Evolutionary conservation across 345 rosid species (phyloP).

Genomic region (Linum trigynum): DNA sequence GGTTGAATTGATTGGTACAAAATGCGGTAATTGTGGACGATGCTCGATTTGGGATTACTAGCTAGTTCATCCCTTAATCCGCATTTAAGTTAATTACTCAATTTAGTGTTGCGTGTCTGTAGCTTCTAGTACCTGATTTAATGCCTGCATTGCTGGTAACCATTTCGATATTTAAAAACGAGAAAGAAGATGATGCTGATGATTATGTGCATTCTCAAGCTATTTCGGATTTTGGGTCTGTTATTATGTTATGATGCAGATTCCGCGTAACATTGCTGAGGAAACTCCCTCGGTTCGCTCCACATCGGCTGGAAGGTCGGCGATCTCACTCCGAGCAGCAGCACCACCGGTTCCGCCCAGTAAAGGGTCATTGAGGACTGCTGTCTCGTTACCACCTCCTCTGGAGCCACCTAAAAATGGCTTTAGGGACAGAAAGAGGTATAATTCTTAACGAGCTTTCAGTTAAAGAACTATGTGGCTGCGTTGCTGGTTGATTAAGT

Average conservation of each 20-base stretch:
- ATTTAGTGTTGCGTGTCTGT: neutral
- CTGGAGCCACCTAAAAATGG: slow-evolving; percentile 52
- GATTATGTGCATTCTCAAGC: too few species aligned
- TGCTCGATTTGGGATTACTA: too few species aligned
- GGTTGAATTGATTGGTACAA: too few species aligned
- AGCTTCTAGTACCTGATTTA: neutral
- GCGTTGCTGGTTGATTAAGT: neutral
- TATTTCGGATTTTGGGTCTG: neutral
- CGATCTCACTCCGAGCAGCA: slow-evolving; percentile 40
- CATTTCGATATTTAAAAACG: neutral
- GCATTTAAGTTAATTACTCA: too few species aligned
- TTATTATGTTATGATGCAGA: slow-evolving; percentile 22
- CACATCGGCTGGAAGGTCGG: slow-evolving; percentile 48
- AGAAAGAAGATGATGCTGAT: too few species aligned
- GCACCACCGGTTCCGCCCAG: slow-evolving; percentile 43
- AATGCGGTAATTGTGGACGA: neutral
- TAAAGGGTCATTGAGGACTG: slow-evolving; percentile 51
- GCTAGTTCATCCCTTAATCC: too few species aligned
- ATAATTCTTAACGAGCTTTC: neutral
- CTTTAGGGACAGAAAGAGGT: slow-evolving; percentile 54
- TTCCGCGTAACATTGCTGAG: slow-evolving; percentile 43
- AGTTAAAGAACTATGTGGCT: too few species aligned
- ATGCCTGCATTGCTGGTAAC: neutral
- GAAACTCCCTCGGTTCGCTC: slow-evolving; percentile 41
- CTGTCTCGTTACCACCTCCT: slow-evolving; percentile 55